Percentiles rank a stretch among this genome's conserved stretches.
phyloP scores from a whole-genome alignment of 2,329 filamentous ascomycete species.

The Grosmannia clavigera region DNA sequence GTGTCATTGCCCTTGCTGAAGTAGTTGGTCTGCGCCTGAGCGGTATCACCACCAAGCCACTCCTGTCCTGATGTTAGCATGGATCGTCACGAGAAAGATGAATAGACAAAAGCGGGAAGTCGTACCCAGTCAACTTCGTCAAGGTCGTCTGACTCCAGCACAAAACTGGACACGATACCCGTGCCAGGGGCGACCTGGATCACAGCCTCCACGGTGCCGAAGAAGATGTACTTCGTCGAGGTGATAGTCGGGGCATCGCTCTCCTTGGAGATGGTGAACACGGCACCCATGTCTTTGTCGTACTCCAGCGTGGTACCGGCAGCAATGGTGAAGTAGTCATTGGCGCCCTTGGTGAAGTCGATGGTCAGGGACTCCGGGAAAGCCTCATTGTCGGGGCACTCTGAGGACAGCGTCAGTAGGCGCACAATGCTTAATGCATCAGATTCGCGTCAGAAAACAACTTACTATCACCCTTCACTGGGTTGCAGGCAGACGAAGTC shows the following conservation, averaged over 20 bases:
- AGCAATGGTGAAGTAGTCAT: constrained; percentile 36
- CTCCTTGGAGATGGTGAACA: constrained; percentile 55
- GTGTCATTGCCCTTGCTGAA: constrained; percentile 62
- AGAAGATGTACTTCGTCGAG: constrained; percentile 88
- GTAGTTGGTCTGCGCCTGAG: constrained; percentile 79
- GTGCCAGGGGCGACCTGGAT: constrained; percentile 67
- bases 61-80: constrained; percentile 31
- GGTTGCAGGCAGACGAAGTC: constrained; percentile 45
- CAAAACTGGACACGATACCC: constrained; percentile 81
- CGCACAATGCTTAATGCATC: background rate
- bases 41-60: constrained; percentile 67
- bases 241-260: constrained; percentile 60
- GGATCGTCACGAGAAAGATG: background rate
- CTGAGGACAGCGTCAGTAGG: constrained; percentile 19
- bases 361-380: constrained; percentile 51
- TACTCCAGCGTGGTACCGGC: constrained; percentile 37
- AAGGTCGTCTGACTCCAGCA: constrained; percentile 79
- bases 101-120: background rate
- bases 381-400: constrained; percentile 64
- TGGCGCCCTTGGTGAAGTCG: constrained; percentile 67
- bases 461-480: constrained; percentile 31
- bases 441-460: background rate
- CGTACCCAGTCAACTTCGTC: constrained; percentile 80
- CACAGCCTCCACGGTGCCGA: constrained; percentile 71
- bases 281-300: constrained; percentile 32